phyloP scores from a whole-genome alignment of 2,329 filamentous ascomycete species.

The Ilyonectria robusta region DNA sequence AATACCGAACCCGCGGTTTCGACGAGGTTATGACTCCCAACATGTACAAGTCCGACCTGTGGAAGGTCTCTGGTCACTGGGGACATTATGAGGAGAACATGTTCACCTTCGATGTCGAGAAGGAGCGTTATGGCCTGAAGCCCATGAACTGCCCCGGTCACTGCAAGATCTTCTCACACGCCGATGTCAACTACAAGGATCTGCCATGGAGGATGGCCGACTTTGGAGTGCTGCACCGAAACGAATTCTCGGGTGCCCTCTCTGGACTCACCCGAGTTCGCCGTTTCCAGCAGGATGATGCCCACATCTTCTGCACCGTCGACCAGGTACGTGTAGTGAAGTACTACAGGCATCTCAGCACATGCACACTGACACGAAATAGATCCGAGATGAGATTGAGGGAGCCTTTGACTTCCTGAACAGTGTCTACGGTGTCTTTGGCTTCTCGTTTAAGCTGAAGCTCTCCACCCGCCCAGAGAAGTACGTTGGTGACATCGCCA shows the following conservation, averaged over 20 bases:
- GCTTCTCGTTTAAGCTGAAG: slow-evolving; percentile 87
- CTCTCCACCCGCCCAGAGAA: slow-evolving; percentile 92
- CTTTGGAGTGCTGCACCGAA: slow-evolving; percentile 94
- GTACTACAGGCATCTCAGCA: background rate
- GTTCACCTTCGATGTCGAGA: slow-evolving; percentile 82
- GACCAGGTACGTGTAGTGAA: slow-evolving; percentile 49
- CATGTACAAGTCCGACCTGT: slow-evolving; percentile 94
- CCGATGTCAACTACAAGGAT: slow-evolving; percentile 86
- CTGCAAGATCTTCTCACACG: slow-evolving; percentile 87
- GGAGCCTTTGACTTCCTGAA: slow-evolving; percentile 90
- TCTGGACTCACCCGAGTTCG: slow-evolving; percentile 92
- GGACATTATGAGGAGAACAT: slow-evolving; percentile 90
- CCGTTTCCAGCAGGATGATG: slow-evolving; percentile 96
- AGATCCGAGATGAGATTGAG: slow-evolving; percentile 70
- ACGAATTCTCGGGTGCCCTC: slow-evolving; percentile 93
- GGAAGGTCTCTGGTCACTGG: slow-evolving; percentile 98
- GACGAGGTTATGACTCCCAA: slow-evolving; percentile 94
- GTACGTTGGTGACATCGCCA: slow-evolving; percentile 86
- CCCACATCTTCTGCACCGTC: slow-evolving; percentile 88
- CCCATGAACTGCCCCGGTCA: slow-evolving; percentile 99
- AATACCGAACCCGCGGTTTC: slow-evolving; percentile 95
- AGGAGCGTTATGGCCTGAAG: slow-evolving; percentile 81
- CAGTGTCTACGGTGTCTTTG: slow-evolving; percentile 76
- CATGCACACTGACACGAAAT: slow-evolving; percentile 20
- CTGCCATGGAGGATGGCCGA: slow-evolving; percentile 94